Evolutionary conservation across 2,329 filamentous ascomycete species (phyloP).

Genomic region (Conoideocrella luteorostrata): DNA sequence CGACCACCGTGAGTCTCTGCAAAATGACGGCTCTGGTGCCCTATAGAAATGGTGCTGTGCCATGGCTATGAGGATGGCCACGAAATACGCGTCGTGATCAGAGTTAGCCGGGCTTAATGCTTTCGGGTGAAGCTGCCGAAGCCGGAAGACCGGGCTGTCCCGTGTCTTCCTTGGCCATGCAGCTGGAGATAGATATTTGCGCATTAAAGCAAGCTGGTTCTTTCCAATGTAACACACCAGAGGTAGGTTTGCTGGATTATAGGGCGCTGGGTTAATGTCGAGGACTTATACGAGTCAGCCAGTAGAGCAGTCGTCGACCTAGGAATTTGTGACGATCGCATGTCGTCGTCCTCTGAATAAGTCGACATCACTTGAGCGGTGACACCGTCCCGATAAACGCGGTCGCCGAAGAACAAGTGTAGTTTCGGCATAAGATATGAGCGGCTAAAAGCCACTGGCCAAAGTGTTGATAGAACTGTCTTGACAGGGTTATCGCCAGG

Average conservation of each 20-base stretch:
- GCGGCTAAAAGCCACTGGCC: conserved; percentile 27
- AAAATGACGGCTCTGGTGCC: conserved; percentile 13
- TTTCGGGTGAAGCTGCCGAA: conserved; percentile 42
- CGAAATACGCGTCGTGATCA: conserved; percentile 46
- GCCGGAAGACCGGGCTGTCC: conserved; percentile 41
- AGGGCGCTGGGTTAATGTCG: conserved; percentile 11
- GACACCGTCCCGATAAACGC: conserved; percentile 37
- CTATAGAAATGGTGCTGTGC: conserved; percentile 49
- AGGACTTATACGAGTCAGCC: conserved; percentile 22
- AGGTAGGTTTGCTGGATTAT: conserved; percentile 20
- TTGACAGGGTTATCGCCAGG: conserved; percentile 35
- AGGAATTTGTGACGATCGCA: conserved; percentile 22
- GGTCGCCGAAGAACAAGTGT: conserved; percentile 42
- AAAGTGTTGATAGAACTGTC: conserved; percentile 39
- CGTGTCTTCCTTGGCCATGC: conserved; percentile 30
- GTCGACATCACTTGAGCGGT: conserved; percentile 46
- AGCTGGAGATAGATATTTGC: conserved; percentile 42
- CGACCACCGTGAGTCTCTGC: conserved; percentile 22
- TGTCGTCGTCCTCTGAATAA: conserved; percentile 21
- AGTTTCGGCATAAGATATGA: conserved; percentile 32
- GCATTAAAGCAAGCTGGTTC: conserved; percentile 37
- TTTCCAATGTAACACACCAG: conserved; percentile 43
- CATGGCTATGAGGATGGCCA: conserved; percentile 49
- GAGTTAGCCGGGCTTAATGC: conserved; percentile 39
- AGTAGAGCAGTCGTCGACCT: conserved; percentile 30